Percentiles rank a stretch among this genome's conserved stretches.
phyloP scores from a whole-genome alignment of 208 protist genomes.

The Leishmania braziliensis region DNA sequence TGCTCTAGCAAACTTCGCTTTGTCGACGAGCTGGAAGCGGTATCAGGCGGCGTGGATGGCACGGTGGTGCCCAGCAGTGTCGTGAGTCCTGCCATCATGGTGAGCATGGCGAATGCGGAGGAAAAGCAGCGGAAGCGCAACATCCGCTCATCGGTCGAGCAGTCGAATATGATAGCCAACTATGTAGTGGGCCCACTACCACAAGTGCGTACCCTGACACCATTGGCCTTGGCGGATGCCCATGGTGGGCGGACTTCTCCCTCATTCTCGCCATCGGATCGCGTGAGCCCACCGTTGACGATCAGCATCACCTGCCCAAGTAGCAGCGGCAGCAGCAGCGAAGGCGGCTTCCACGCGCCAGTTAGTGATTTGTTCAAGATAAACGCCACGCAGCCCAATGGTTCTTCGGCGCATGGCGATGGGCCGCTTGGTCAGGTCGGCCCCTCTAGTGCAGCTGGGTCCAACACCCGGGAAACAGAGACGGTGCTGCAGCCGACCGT shows the following conservation, averaged over 20 bases:
- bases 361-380: not conserved
- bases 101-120: conserved; percentile 38
- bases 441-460: not conserved
- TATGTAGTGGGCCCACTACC: conserved; percentile 17
- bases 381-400: not conserved
- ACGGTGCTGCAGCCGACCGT: conserved; percentile 41
- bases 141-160: conserved; percentile 22
- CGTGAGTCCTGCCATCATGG: conserved; percentile 48
- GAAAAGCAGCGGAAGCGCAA: conserved; percentile 44
- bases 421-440: not conserved
- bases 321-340: conserved; percentile 1
- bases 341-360: not conserved
- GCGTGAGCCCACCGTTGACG: conserved; percentile 17
- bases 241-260: not conserved
- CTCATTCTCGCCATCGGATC: conserved; percentile 13
- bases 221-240: conserved; percentile 22
- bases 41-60: conserved; percentile 52
- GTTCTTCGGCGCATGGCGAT: not conserved
- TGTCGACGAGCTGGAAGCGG: conserved; percentile 78
- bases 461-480: not conserved
- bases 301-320: conserved; percentile 20
- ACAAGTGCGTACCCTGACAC: conserved; percentile 8
- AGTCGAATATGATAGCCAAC: conserved; percentile 26
- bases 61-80: conserved; percentile 40
- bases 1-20: conserved; percentile 66